Percentiles rank a stretch among this genome's conserved stretches.
Conservation (phyloP, 2,329 filamentous ascomycete species). For the Fusarium mundagurra region DNA sequence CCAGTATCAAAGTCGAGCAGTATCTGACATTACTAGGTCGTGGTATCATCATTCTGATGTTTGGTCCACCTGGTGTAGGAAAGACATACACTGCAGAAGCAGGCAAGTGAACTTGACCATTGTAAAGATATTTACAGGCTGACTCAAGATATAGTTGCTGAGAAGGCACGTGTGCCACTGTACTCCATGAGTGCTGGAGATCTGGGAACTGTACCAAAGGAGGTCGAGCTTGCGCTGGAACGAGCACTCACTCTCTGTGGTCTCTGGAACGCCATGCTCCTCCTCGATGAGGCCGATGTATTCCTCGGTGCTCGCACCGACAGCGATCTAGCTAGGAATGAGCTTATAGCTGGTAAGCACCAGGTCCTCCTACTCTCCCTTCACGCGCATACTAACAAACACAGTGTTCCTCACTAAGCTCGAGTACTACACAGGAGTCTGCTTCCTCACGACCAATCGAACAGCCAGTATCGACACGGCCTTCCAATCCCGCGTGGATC, state of each 20-base stretch:
- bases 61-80: slow-evolving; percentile 57
- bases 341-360: slow-evolving; percentile 47
- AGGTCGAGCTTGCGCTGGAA: slow-evolving; percentile 48
- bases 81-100: slow-evolving; percentile 57
- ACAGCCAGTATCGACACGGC: slow-evolving; percentile 49
- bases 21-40: slow-evolving; percentile 31
- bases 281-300: slow-evolving; percentile 42
- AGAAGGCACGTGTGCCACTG: slow-evolving; percentile 50
- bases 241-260: slow-evolving; percentile 56
- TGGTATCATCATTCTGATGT: slow-evolving; percentile 57
- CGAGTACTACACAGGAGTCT: slow-evolving; percentile 51
- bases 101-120: not conserved
- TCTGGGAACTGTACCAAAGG: slow-evolving; percentile 47
- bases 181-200: slow-evolving; percentile 53
- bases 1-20: fast-evolving
- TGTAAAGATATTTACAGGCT: too few relatives aligned
- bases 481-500: slow-evolving; percentile 50
- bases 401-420: slow-evolving; percentile 45
- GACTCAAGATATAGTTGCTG: slow-evolving; percentile 43
- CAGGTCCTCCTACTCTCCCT: fast-evolving
- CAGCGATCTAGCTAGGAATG: slow-evolving; percentile 51
- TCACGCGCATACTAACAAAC: fast-evolving
- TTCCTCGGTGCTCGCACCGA: slow-evolving; percentile 51
- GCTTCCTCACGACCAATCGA: slow-evolving; percentile 53
- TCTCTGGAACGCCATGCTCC: slow-evolving; percentile 55